Base-by-base conservation (phyloP, 768 basidiomycete species). In the Clavaria fumosa region DNA sequence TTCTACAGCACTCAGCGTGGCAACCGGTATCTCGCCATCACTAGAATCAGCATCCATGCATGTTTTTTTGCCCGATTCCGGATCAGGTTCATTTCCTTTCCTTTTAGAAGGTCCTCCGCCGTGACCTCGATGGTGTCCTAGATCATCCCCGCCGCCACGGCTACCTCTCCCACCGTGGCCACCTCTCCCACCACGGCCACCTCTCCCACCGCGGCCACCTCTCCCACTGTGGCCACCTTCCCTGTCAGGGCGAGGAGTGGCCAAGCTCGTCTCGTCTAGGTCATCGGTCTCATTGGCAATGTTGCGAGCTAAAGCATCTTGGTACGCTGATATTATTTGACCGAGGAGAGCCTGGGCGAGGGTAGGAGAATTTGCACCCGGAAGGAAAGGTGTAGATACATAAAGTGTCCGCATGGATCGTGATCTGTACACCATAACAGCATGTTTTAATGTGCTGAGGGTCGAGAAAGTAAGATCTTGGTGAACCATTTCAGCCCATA, bases 401-500 rank as follows among this genome's bases (percentile, higher is more conserved):
- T 23, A 37, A 6, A 37, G 18, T 12, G 35, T 37, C 23, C 21
- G 35, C 11, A 14, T n/a, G 11, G 14, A 7, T 24, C 18, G 35
- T 14, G 23, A 37, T n/a, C 18, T 20, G 19, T 21, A 24, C 19
- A 7, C 35, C 35, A 37, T 37, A 23, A 23, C 18, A 21, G 20
- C 35, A 22, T 24, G 20, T 24, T 24, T 19, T 20, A 28, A 9
- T 9, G 26, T 28, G n/a, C 12, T 34, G 33, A 34, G 33, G 5
- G 33, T 11, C 19, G 33, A 4, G 21, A 4, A 34, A 5, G 33
- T 15, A 34, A 34, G 33, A 34, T 34, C 33, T 34, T 20, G 33
- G 21, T 34, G 33, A 19, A 34, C 33, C 33, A 34, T 34, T 34
- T 34, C 33, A 34, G 33, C 19, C 33, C 33, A 34, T 20, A 34